Evolutionary conservation across 2,329 filamentous ascomycete genomes (phyloP).

Genomic region (Aspergillus uvarum): DNA sequence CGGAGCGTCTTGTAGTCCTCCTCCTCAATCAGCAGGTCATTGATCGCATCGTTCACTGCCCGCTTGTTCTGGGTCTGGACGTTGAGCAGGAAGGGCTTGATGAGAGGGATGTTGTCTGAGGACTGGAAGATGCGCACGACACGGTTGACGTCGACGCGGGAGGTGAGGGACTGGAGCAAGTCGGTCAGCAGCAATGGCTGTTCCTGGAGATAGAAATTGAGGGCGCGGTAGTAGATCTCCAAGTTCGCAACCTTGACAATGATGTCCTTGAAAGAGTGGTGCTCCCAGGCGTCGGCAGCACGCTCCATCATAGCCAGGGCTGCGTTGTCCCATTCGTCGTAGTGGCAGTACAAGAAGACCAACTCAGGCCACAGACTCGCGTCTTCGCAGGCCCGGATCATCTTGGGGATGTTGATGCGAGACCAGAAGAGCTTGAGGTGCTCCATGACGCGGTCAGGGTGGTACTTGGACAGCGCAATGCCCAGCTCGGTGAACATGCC

Average conservation of each 20-base stretch:
- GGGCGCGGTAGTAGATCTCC: conserved; percentile 96
- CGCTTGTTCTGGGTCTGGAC: conserved; percentile 98
- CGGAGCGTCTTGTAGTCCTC: conserved; percentile 98
- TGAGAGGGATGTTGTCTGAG: conserved; percentile 94
- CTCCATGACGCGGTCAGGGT: conserved; percentile 95
- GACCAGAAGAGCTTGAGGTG: conserved; percentile 99
- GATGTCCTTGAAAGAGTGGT: conserved; percentile 99
- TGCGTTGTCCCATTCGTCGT: conserved; percentile 97
- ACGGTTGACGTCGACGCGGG: conserved; percentile 94
- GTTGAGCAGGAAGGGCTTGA: conserved; percentile 97
- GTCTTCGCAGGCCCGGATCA: conserved; percentile 90
- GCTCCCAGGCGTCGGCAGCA: conserved; percentile 96
- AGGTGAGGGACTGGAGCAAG: conserved; percentile 84
- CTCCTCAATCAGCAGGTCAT: conserved; percentile 95
- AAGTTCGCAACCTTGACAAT: conserved; percentile 96
- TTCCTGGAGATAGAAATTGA: conserved; percentile 97
- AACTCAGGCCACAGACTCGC: conserved; percentile 96
- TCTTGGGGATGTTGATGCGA: conserved; percentile 95
- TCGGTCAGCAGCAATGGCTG: conserved; percentile 96
- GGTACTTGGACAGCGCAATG: conserved; percentile 89
- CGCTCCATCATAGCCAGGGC: conserved; percentile 97
- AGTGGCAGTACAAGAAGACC: conserved; percentile 97
- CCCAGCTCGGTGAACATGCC: conserved; percentile 94
- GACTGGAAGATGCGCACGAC: conserved; percentile 99
- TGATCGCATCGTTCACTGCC: conserved; percentile 95